Evolutionary conservation across 768 basidiomycete species (phyloP), one percentile per base, ranked within the genome.

Genomic region (Rhizopogon salebrosus): DNA sequence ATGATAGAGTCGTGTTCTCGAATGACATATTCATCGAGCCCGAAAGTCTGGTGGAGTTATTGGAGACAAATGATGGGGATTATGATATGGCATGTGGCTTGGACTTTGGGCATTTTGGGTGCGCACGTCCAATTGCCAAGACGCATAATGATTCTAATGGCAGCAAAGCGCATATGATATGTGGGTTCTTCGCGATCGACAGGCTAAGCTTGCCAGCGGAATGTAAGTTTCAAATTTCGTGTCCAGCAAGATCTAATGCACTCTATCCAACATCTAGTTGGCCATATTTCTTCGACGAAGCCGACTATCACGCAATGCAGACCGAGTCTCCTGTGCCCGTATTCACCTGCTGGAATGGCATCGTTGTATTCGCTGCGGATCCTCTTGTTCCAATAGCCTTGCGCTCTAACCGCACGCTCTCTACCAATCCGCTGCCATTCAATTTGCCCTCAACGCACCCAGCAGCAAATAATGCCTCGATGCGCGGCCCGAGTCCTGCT

Each of bases 261-360:
- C 5, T 34, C 9, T 18, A 35, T 29, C 18, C 6, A 9, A 1
- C 6, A 58, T 60, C 23, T 49, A 56, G 60, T 35, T 70, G 76
- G 75, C 75, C 75, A 0, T 76, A 73, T 54, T 71, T 76, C 54
- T 64, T 75, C 39, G 73, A 77, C 39, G 56, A 64, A 8, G 68
- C 66, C 20, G 70, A 60, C 48, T 64, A 66, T 54, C 57, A 64
- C 38, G 70, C 70, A 6, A 66, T 76, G 58, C 61, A 67, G 37
- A 53, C 49, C 10, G 75, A 70, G 34, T 67, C 70, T 18, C 73
- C 76, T 18, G 75, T 69, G 3, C 74, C 76, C 11, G 75, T 75
- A 4, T 72, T 75, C 52, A 55, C 73, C 0, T 77, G 75, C 60
- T 77, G 75, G 75, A 77, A 77, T 43, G 76, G 76, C 22, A 73